Conservation (phyloP, 257 asterid species). For the Nicotiana tabacum region DNA sequence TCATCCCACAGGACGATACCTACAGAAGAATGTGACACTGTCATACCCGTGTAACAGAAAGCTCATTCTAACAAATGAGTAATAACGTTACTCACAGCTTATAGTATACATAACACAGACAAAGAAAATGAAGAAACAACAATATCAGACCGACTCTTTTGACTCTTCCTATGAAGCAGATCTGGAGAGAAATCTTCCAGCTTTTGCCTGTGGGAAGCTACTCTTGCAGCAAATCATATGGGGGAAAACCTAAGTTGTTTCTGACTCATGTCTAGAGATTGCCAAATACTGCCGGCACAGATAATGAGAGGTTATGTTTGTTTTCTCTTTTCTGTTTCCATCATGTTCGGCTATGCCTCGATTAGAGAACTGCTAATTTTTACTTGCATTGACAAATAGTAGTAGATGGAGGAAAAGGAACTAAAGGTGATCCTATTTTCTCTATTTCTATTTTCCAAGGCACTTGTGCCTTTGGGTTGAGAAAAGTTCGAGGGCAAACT, state of each 20-base stretch:
- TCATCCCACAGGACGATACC: slow-evolving; percentile 95
- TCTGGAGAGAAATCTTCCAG: background rate
- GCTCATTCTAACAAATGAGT: background rate
- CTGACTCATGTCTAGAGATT: background rate
- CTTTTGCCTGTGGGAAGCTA: background rate
- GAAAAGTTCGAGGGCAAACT: background rate
- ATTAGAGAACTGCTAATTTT: background rate
- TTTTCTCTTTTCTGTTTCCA: background rate
- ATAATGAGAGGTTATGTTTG: background rate
- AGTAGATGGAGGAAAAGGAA: background rate
- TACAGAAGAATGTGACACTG: slow-evolving; percentile 12
- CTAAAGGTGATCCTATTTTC: background rate
- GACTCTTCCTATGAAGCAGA: background rate
- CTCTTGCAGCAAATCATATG: background rate
- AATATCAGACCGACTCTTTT: background rate
- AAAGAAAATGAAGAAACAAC: background rate
- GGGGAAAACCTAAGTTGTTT: background rate
- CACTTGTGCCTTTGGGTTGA: background rate
- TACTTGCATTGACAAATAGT: background rate
- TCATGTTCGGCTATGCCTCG: background rate
- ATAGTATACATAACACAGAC: background rate
- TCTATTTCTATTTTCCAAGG: background rate
- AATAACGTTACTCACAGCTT: background rate
- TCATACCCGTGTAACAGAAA: background rate
- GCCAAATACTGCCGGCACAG: background rate